phyloP scores from a whole-genome alignment of 768 basidiomycete genomes.

The Trametes coccinea region DNA sequence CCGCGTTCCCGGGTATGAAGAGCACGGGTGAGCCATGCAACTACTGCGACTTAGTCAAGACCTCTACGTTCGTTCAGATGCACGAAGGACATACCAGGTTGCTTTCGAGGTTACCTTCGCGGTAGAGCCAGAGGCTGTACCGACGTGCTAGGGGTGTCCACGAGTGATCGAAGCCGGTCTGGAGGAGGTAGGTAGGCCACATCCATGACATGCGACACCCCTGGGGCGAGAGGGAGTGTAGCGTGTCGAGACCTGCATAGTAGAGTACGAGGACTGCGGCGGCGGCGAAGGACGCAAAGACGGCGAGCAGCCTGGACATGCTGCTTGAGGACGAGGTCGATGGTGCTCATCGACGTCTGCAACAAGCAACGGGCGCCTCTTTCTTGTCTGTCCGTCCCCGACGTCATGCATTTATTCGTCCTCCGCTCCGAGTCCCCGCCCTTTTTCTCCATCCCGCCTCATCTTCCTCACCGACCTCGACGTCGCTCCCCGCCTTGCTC shows the following conservation, averaged over 20 bases:
- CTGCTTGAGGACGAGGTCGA: neutral
- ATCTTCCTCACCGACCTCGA: neutral
- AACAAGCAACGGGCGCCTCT: conserved; percentile 28
- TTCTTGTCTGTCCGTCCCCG: conserved; percentile 11
- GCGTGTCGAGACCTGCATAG: conserved; percentile 37
- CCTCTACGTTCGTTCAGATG: conserved; percentile 5
- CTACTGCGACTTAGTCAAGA: conserved; percentile 27
- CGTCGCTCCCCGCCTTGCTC: neutral
- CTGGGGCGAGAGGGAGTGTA: conserved; percentile 71
- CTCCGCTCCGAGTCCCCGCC: conserved; percentile 16
- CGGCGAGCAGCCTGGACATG: conserved; percentile 18
- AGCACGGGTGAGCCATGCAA: conserved; percentile 76
- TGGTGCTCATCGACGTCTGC: conserved; percentile 20
- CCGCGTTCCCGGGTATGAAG: conserved; percentile 97
- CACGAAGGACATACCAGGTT: conserved; percentile 46
- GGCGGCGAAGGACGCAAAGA: conserved; percentile 27
- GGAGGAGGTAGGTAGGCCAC: conserved; percentile 85
- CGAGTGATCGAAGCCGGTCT: conserved; percentile 61
- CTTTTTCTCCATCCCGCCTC: conserved; percentile 5
- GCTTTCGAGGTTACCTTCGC: conserved; percentile 84
- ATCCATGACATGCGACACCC: conserved; percentile 97
- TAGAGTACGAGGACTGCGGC: conserved; percentile 37
- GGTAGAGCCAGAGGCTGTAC: conserved; percentile 89
- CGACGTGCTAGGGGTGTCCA: conserved; percentile 73
- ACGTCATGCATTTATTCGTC: conserved; percentile 21